Conservation (phyloP, 2,329 filamentous ascomycete species). For the Claviceps pazoutovae region DNA sequence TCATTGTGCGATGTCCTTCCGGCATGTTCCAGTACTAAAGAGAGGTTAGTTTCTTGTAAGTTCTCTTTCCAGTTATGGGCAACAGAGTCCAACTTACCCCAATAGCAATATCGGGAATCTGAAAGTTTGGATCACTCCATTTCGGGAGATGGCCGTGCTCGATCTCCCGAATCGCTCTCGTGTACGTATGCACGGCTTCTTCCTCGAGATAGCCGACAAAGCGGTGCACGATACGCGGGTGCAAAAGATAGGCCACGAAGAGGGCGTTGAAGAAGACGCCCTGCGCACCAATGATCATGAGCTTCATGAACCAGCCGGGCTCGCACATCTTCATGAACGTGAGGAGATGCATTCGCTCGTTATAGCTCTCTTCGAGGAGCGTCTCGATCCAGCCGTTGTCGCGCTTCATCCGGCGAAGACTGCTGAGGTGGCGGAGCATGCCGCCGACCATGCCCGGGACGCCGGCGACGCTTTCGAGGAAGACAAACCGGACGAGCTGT, state of each 20-base stretch:
- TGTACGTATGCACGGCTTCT: slow-evolving; percentile 93
- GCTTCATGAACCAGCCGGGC: slow-evolving; percentile 70
- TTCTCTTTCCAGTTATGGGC: neutral
- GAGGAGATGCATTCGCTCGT: slow-evolving; percentile 85
- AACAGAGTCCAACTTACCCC: slow-evolving; percentile 22
- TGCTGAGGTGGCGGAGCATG: slow-evolving; percentile 81
- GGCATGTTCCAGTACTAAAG: slow-evolving; percentile 81
- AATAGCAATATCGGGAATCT: slow-evolving; percentile 77
- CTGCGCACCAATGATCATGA: slow-evolving; percentile 83
- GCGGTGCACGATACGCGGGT: slow-evolving; percentile 76
- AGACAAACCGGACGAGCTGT: slow-evolving; percentile 68
- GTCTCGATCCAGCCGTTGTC: slow-evolving; percentile 98
- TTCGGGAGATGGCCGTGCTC: slow-evolving; percentile 70
- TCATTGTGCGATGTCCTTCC: slow-evolving; percentile 67
- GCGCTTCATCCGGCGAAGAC: slow-evolving; percentile 69
- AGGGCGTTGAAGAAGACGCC: slow-evolving; percentile 94
- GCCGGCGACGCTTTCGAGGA: slow-evolving; percentile 86
- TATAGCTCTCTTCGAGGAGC: slow-evolving; percentile 77
- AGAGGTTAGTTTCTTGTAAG: no score
- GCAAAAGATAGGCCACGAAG: slow-evolving; percentile 78
- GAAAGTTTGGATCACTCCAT: slow-evolving; percentile 57
- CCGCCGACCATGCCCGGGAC: slow-evolving; percentile 96
- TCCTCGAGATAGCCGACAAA: slow-evolving; percentile 97
- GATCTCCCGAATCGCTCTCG: slow-evolving; percentile 73
- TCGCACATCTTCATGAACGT: slow-evolving; percentile 82